Base-by-base conservation (phyloP, 2,329 filamentous ascomycete species). In the Phoma herbarum region DNA sequence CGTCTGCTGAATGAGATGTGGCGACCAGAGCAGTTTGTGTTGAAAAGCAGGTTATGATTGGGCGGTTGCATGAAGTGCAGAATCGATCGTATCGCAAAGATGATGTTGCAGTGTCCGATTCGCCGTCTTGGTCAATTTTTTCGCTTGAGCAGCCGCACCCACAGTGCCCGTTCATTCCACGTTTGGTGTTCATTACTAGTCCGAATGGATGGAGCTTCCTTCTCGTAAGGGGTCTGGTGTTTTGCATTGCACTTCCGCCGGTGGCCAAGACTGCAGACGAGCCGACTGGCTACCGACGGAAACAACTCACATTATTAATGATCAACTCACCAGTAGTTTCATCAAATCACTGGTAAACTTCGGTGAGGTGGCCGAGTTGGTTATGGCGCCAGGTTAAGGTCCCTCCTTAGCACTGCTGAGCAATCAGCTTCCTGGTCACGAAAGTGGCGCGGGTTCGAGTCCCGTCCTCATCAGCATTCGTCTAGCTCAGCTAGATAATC, bases 401-500 rank as follows among this genome's bases (percentile, higher is more conserved):
- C 55, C 7, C 25, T 60, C 54, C 70, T 74, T 73, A 73, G 63
- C 65, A 71, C 47, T 66, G 52, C 57, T 60, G 26, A 59, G 57
- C 52, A 55, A 52, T 60, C 26, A 56, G 61, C 63, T 72, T 75
- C 73, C 73, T 76, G 72, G 73, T 76, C 72, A 74, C 71, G 73
- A 75, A 75, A 76, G 69, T 74, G 71, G 74, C 74, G 71, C 73
- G 71, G 64, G 71, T 73, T 73, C 71, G 66, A 73, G 69, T 75
- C 74, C 67, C 74, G 74, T 72, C 75, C 74, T 75, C 70, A 74
- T 76, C 74, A 76, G 54, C 58, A 74, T 73, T 66, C 43, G 43
- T 46, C 18, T 20, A 18, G n/a, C 43, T 4, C 10, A 29, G 31
- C 29, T 26, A 23, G 18, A 23, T n/a, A 47, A 18, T 20, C 51